phyloP scores from a whole-genome alignment of 2,329 filamentous ascomycete species.

The Fusarium sp. region DNA sequence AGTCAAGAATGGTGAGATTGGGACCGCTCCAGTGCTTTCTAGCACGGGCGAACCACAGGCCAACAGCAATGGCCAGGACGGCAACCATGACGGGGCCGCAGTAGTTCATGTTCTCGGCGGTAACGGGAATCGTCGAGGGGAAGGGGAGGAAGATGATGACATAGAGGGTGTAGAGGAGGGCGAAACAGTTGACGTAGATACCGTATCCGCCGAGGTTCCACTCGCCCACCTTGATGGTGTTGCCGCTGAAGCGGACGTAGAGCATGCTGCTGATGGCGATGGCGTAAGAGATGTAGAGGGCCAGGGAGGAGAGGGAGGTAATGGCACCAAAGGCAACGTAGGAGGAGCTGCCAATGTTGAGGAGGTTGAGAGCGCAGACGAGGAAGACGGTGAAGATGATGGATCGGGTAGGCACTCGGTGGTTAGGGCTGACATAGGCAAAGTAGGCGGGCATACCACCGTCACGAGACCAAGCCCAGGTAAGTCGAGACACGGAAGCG shows the following conservation, averaged over 20 bases:
- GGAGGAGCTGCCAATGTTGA: conserved; percentile 42
- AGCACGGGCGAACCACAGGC: conserved; percentile 31
- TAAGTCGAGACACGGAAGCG: conserved; percentile 40
- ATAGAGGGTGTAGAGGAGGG: conserved; percentile 40
- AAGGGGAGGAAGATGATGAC: conserved; percentile 43
- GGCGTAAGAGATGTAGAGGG: conserved; percentile 43
- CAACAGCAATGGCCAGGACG: conserved; percentile 34
- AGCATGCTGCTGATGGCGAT: conserved; percentile 42
- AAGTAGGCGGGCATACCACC: conserved; percentile 42
- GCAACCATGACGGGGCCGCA: conserved; percentile 42
- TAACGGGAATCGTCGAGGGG: conserved; percentile 39
- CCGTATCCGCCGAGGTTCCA: conserved; percentile 41
- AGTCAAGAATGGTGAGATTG: conserved; percentile 42
- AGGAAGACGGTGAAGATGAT: conserved; percentile 41
- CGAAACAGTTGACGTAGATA: conserved; percentile 33
- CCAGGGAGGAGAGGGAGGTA: conserved; percentile 38
- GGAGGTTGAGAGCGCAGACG: conserved; percentile 41
- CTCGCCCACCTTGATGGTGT: conserved; percentile 36
- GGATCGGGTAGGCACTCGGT: conserved; percentile 39
- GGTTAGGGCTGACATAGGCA: conserved; percentile 39
- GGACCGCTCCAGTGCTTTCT: conserved; percentile 41
- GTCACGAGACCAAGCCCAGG: conserved; percentile 43
- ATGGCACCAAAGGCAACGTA: conserved; percentile 43
- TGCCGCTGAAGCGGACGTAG: conserved; percentile 28
- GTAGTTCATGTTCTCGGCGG: conserved; percentile 40